These are phyloP conservation scores for Didymella keratinophila DNA, from an alignment of 2,329 filamentous ascomycete species.

Conservation along the genomic window DNA sequence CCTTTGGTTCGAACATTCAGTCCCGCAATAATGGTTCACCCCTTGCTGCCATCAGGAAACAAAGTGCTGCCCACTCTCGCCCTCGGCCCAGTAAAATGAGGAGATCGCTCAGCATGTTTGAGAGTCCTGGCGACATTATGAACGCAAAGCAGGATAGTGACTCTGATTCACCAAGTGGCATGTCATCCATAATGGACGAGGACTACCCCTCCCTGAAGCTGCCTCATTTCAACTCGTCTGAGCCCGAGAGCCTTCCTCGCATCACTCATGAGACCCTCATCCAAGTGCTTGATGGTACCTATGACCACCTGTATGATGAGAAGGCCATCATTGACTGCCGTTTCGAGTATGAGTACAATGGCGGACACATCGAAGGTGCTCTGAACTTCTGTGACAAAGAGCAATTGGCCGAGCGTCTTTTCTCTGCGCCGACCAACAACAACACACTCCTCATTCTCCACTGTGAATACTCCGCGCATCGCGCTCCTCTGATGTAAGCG, in stretches of 20 bases:
- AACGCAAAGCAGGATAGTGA: slow-evolving; percentile 71
- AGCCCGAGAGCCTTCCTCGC: slow-evolving; percentile 85
- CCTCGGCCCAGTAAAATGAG: slow-evolving; percentile 76
- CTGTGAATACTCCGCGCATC: slow-evolving; percentile 97
- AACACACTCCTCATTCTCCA: slow-evolving; percentile 90
- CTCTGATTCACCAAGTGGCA: slow-evolving; percentile 60
- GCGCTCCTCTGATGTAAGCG: slow-evolving; percentile 84
- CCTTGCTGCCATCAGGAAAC: slow-evolving; percentile 71
- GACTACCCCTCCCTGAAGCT: slow-evolving; percentile 76
- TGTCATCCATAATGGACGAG: slow-evolving; percentile 85
- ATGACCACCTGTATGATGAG: slow-evolving; percentile 76
- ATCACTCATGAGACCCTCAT: slow-evolving; percentile 84
- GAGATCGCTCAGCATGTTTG: slow-evolving; percentile 97
- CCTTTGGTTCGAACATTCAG: slow-evolving; percentile 59
- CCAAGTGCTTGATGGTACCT: slow-evolving; percentile 87
- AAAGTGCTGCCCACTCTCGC: slow-evolving; percentile 68
- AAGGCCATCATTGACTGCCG: slow-evolving; percentile 93
- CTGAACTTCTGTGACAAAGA: slow-evolving; percentile 99
- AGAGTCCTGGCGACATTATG: slow-evolving; percentile 86
- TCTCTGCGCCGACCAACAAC: slow-evolving; percentile 67
- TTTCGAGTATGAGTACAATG: slow-evolving; percentile 98
- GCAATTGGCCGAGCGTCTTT: slow-evolving; percentile 78
- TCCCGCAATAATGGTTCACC: slow-evolving; percentile 78
- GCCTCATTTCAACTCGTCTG: slow-evolving; percentile 84
- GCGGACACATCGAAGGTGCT: slow-evolving; percentile 91